Evolutionary conservation across 2,329 filamentous ascomycete genomes (phyloP), one percentile per base, ranked within the genome.

Genomic region (Ophiostoma sp.): DNA sequence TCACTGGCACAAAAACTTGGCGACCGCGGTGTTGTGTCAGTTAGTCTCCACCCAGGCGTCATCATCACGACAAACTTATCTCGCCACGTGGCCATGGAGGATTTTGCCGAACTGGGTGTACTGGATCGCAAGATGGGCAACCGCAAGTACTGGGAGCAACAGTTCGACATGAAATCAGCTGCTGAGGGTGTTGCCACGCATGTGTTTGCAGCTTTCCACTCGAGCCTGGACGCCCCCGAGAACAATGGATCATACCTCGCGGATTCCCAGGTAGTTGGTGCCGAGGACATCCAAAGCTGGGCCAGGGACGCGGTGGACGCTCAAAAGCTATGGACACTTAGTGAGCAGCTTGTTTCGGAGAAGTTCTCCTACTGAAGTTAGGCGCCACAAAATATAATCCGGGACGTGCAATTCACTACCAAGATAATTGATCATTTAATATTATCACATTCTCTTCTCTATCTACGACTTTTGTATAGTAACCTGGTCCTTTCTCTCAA

Each of bases 261-360:
- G 3, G 77, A 79, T 63, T 63, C 70, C 4, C 77, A 76, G n/a
- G 72, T 79, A 17, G 75, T 75, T 7, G 71, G 76, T 45, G 73
- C 36, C 5, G 73, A 78, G 8, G 73, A 74, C 0, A 75, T 78
- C 57, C 72, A 75, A 59, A 70, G 75, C 3, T 78, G 77, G 77
- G 78, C 73, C 0, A 76, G 74, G 1, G 76, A 76, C 59, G 48
- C 73, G 2, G 36, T 76, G 1, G 78, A 79, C 48, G 84, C 85
- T 0, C 82, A 83, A 73, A 83, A 77, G 77, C 77, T 86, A 50
- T 87, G 85, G 85, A 79, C 79, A 59, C 59, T 85, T 64, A 85
- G 82, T n/a, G 83, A 85, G 79, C 78, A 83, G 75, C 75, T 86
- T 68, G 84, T 86, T n/a, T 80, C 79, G 0, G 79, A 85, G 72